Percentiles rank a stretch among this genome's conserved stretches.
Conservation (phyloP, 2,329 filamentous ascomycete genomes). For the Aurifilum marmelostoma region DNA sequence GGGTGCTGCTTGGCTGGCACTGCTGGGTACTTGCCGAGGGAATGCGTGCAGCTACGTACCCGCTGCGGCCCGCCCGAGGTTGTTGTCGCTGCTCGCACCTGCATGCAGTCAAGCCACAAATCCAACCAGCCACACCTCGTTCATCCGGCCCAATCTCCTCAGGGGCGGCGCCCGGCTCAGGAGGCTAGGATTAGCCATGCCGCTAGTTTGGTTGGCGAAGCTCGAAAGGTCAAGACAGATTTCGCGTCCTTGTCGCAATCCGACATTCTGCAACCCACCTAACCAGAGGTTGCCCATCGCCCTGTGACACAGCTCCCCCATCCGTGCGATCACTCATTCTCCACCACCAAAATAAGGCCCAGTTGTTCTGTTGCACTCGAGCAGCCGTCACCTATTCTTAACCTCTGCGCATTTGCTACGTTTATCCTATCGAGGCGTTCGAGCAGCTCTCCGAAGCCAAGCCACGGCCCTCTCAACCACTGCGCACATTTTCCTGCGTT, state of each 20-base stretch:
- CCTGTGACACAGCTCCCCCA: constrained; percentile 18
- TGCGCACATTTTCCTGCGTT: constrained; percentile 4
- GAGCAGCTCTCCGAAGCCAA: constrained; percentile 8
- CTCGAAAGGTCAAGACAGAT: constrained; percentile 21
- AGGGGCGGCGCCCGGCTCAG: background rate
- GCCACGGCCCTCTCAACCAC: constrained; percentile 5
- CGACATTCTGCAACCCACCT: background rate
- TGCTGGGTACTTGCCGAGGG: constrained; percentile 13
- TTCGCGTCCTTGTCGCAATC: constrained; percentile 18
- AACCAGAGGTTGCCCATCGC: background rate
- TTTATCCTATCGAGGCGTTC: background rate
- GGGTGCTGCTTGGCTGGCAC: background rate
- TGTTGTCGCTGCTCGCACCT: background rate
- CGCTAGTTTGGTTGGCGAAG: constrained; percentile 1
- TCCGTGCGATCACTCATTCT: constrained; percentile 22
- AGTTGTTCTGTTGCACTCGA: constrained; percentile 8
- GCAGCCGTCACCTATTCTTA: background rate
- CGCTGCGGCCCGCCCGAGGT: background rate
- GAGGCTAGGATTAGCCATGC: constrained; percentile 1
- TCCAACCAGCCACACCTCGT: constrained; percentile 3
- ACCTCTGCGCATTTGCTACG: background rate
- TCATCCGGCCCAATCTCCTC: background rate
- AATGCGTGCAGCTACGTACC: background rate
- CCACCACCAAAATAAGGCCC: constrained; percentile 16
- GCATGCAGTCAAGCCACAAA: background rate